Percentiles rank a stretch among this genome's conserved stretches.
Conservation (phyloP, 345 rosid genomes). For the Dovyalis caffra region DNA sequence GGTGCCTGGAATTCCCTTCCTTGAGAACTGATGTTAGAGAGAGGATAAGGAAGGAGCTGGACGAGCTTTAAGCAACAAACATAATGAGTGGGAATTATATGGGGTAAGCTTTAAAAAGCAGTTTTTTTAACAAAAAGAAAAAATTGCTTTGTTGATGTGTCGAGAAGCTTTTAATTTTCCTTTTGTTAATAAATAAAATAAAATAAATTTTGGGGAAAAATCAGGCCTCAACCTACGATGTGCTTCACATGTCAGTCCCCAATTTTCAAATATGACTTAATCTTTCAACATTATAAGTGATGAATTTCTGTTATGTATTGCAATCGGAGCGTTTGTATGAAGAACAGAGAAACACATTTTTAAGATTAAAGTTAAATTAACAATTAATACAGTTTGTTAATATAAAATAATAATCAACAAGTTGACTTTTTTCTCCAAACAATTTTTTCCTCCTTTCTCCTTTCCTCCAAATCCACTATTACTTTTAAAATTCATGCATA, state of each 20-base stretch:
- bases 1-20: conserved; percentile 16
- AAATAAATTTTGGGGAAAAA: neutral
- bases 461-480: too few relatives aligned
- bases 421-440: too few relatives aligned
- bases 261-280: neutral
- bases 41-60: conserved; percentile 21
- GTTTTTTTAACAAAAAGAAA: conserved; percentile 27
- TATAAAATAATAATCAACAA: too few relatives aligned
- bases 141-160: conserved; percentile 40
- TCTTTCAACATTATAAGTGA: neutral
- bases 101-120: conserved; percentile 60
- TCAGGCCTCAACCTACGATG: neutral
- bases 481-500: too few relatives aligned
- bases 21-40: conserved; percentile 24
- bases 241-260: neutral
- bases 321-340: too few relatives aligned
- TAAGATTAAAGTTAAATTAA: too few relatives aligned
- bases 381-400: too few relatives aligned
- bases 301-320: too few relatives aligned
- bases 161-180: conserved; percentile 12
- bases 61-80: conserved; percentile 69
- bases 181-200: neutral
- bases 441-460: too few relatives aligned
- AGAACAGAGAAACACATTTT: too few relatives aligned
- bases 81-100: conserved; percentile 85